Conservation (phyloP, 1,139 yeast genomes). For the Kurtzmaniella quercitrusa region DNA sequence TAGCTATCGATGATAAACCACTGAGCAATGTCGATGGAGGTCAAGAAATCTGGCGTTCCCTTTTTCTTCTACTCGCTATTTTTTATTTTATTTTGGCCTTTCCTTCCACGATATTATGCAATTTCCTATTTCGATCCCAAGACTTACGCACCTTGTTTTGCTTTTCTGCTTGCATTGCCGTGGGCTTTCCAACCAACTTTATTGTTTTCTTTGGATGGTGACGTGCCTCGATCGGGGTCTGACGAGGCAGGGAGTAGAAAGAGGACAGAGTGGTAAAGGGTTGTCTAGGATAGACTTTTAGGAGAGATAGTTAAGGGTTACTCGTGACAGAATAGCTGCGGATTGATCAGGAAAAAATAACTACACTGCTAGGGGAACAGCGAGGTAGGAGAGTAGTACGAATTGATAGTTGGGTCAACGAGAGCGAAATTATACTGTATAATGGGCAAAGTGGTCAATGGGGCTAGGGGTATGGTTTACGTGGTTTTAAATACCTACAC, state of each 20-base stretch:
- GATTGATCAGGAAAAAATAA: no score
- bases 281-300: no score
- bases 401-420: no score
- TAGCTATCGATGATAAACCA: not conserved
- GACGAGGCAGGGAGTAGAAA: no score
- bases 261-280: no score
- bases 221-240: not conserved
- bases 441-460: no score
- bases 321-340: no score
- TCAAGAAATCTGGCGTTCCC: not conserved
- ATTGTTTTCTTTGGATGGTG: not conserved
- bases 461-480: no score
- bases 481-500: no score
- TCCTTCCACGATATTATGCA: not conserved
- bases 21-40: not conserved
- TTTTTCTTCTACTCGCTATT: not conserved
- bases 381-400: no score
- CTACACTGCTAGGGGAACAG: no score
- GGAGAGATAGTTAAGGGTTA: no score
- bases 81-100: not conserved
- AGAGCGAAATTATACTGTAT: not conserved
- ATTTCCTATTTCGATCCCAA: not conserved
- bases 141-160: not conserved
- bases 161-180: not conserved
- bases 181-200: not conserved